A percentile compares a stretch with the other conserved stretches of the same genome.
These are phyloP conservation scores for Larix sibirica DNA, from an alignment of 83 land plant species.

Conservation along the genomic window DNA sequence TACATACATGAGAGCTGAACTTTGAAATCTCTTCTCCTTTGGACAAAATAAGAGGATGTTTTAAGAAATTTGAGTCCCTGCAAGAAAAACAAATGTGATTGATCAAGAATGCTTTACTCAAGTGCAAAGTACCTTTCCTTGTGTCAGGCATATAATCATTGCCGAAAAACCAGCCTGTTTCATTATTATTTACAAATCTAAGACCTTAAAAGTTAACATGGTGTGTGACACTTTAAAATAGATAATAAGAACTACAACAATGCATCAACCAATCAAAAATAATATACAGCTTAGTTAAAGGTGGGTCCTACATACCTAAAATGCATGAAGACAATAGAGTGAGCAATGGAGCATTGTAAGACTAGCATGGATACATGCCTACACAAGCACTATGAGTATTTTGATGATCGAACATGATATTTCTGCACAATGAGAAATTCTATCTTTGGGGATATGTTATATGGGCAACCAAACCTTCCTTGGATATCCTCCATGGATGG, in stretches of 20 bases:
- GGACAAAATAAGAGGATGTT: not conserved
- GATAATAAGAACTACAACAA: not conserved
- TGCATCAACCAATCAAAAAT: not conserved
- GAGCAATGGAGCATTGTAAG: too few relatives aligned
- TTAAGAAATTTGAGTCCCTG: not conserved
- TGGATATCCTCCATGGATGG: too few relatives aligned
- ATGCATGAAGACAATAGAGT: too few relatives aligned
- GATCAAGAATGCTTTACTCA: not conserved
- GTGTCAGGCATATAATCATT: not conserved
- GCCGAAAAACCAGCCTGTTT: not conserved
- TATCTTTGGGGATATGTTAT: too few relatives aligned
- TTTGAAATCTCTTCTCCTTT: not conserved
- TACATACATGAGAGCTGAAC: constrained; percentile 2
- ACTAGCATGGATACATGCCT: too few relatives aligned
- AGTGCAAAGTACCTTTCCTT: not conserved
- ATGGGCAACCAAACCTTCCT: too few relatives aligned
- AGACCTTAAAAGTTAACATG: not conserved
- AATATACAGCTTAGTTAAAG: too few relatives aligned
- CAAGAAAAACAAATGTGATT: not conserved
- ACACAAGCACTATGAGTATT: too few relatives aligned
- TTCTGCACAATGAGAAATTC: too few relatives aligned
- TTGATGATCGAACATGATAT: too few relatives aligned
- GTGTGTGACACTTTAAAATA: not conserved
- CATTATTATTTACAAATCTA: not conserved
- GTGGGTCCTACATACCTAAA: too few relatives aligned